A percentile compares a stretch with the other conserved stretches of the same genome.
Conservation (phyloP, 1,284 basidiomycete genomes). For the Boletus smithii region DNA sequence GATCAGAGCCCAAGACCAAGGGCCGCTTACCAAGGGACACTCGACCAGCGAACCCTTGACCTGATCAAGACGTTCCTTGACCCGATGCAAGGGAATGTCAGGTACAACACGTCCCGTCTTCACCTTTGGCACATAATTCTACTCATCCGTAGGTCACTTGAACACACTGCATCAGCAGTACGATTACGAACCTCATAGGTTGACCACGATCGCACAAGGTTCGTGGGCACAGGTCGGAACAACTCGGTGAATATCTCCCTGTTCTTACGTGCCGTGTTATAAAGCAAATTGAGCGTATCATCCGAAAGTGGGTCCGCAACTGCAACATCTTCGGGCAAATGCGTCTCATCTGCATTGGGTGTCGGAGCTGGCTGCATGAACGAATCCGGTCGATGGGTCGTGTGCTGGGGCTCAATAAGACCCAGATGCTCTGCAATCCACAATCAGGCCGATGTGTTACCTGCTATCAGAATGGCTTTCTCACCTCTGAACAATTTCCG, state of each 20-base stretch:
- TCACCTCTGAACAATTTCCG: conserved; percentile 72
- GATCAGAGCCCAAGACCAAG: conserved; percentile 4
- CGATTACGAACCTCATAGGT: conserved; percentile 63
- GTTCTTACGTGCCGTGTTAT: conserved; percentile 73
- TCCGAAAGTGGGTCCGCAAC: conserved; percentile 82
- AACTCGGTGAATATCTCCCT: conserved; percentile 79
- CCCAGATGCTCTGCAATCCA: conserved; percentile 77
- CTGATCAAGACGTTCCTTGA: conserved; percentile 70
- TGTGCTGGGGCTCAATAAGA: conserved; percentile 64
- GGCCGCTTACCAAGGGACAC: conserved; percentile 59
- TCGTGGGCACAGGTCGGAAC: conserved; percentile 80
- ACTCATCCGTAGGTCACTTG: conserved; percentile 10
- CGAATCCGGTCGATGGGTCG: conserved; percentile 42
- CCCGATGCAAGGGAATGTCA: conserved; percentile 55
- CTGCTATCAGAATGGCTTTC: conserved; percentile 9
- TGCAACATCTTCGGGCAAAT: conserved; percentile 53
- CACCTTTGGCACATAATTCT: conserved; percentile 72
- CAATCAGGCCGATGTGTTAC: background rate
- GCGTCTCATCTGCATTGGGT: conserved; percentile 66
- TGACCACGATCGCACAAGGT: conserved; percentile 74
- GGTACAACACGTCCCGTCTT: conserved; percentile 82
- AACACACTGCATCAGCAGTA: conserved; percentile 3
- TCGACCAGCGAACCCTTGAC: conserved; percentile 77
- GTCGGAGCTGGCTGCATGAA: conserved; percentile 80
- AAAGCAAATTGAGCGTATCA: conserved; percentile 61